phyloP scores from a whole-genome alignment of 768 basidiomycete species.

The Amanita polypyramis region DNA sequence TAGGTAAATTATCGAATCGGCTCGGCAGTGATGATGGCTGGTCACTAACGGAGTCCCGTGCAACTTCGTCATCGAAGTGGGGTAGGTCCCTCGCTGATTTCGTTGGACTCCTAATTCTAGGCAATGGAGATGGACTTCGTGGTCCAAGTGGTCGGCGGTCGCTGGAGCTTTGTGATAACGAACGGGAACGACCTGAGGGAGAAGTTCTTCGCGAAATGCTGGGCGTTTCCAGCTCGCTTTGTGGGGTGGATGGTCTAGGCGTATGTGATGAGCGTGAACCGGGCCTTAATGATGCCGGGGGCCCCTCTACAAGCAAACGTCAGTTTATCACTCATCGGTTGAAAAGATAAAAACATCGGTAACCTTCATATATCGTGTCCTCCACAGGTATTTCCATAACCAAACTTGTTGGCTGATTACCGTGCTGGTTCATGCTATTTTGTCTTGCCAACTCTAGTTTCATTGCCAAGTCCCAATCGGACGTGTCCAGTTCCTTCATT shows the following conservation, averaged over 20 bases:
- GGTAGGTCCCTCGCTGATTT: constrained; percentile 24
- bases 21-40: constrained; percentile 15
- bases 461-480: constrained; percentile 67
- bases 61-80: constrained; percentile 35
- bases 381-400: constrained; percentile 39
- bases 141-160: constrained; percentile 65
- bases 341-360: constrained; percentile 9
- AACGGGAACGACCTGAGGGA: constrained; percentile 28
- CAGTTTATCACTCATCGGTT: constrained; percentile 7
- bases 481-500: constrained; percentile 41
- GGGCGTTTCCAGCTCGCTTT: constrained; percentile 29
- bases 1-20: constrained; percentile 21
- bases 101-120: constrained; percentile 32
- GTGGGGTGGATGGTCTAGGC: constrained; percentile 37
- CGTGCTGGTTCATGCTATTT: constrained; percentile 74
- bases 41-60: constrained; percentile 23
- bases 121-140: constrained; percentile 64
- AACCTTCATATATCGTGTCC: constrained; percentile 75
- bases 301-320: constrained; percentile 38
- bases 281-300: constrained; percentile 42
- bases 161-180: constrained; percentile 34
- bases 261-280: constrained; percentile 42
- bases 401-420: constrained; percentile 27
- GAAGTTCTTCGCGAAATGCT: constrained; percentile 17
- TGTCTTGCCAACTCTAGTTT: constrained; percentile 74